Conservation (phyloP, 805 yeast species). For the Yarrowia hollandica region DNA sequence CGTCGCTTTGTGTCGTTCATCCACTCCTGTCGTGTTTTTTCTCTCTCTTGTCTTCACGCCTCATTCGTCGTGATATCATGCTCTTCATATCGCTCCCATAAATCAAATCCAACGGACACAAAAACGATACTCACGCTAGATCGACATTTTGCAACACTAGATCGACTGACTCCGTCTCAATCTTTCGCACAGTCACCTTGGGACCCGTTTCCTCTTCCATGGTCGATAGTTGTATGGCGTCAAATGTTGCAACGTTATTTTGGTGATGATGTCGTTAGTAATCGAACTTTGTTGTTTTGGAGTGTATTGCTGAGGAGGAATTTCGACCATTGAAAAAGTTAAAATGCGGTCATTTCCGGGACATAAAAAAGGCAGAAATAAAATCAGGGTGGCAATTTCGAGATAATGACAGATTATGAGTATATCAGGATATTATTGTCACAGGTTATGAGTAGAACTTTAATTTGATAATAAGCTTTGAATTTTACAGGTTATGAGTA, state of each 20-base stretch:
- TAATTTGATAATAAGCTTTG: no score
- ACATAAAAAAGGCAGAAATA: no score
- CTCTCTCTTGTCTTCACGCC: no score
- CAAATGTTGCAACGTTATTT: not conserved
- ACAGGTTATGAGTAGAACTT: slow-evolving; percentile 3
- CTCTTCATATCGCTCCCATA: no score
- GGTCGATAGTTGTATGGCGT: slow-evolving; percentile 1
- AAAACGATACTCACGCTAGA: slow-evolving; percentile 49
- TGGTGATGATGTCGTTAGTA: not conserved
- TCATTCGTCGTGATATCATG: no score
- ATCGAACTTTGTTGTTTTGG: not conserved
- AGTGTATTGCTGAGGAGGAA: not conserved
- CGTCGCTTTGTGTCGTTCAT: no score
- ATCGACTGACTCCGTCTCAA: slow-evolving; percentile 85
- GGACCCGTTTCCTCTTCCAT: slow-evolving; percentile 51
- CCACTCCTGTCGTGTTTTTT: no score
- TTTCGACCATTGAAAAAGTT: no score
- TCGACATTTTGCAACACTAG: slow-evolving; percentile 86
- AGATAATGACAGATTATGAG: slow-evolving; percentile 1
- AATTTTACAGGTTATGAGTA: no score
- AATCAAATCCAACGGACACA: no score
- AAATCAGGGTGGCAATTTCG: no score
- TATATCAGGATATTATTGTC: not conserved
- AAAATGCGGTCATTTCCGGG: no score
- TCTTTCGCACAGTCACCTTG: slow-evolving; percentile 81